Base-by-base conservation (phyloP, 1,139 yeast genomes). In the Debaryomyces coudertii region DNA sequence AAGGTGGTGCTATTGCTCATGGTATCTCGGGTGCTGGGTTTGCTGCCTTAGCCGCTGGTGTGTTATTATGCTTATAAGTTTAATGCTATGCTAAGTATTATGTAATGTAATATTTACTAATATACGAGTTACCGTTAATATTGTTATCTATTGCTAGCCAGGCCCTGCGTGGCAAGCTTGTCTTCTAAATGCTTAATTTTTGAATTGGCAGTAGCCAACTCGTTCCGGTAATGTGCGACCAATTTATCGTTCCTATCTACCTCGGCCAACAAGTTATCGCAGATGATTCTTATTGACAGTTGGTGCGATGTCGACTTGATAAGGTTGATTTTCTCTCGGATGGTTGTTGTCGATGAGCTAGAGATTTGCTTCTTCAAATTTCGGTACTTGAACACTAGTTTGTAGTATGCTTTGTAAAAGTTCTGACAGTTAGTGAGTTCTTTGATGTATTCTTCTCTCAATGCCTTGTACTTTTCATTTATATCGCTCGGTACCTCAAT, bases 361-460 rank as follows among this genome's bases (percentile, higher is more conserved):
- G 35, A 40, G 4, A 44, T 39, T 24, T 56, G 53, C 37, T 51
- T 51, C 47, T 72, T 74, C 48, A 76, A 56, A 12, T 63, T 63
- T 35, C 70, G 64, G 54, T 78, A 77, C 53, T 74, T 76, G 40
- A 66, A 55, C 27, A 72, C 69, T 25, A 79, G 63, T 44, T 65
- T 61, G 50, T 73, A 68, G 53, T 75, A 79, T 12, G 69, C 68
- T 41, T 66, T 57, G 51, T 69, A 69, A 40, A 72, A 61, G 11
- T 48, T 52, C 49, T 64, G 68, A 14, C 68, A 63, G 37, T 57
- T 62, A 20, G 57, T 54, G 25, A 71, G 53, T 47, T 72, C 76
- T 7, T 54, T 55, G 7, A 70, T 48, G 48, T 67, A 67, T 22
- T 68, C 69, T n/a, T 55, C 47, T 45, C 71, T 63, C 33, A 78